phyloP scores from a whole-genome alignment of 2,329 filamentous ascomycete species.

The Botrytis byssoidea region DNA sequence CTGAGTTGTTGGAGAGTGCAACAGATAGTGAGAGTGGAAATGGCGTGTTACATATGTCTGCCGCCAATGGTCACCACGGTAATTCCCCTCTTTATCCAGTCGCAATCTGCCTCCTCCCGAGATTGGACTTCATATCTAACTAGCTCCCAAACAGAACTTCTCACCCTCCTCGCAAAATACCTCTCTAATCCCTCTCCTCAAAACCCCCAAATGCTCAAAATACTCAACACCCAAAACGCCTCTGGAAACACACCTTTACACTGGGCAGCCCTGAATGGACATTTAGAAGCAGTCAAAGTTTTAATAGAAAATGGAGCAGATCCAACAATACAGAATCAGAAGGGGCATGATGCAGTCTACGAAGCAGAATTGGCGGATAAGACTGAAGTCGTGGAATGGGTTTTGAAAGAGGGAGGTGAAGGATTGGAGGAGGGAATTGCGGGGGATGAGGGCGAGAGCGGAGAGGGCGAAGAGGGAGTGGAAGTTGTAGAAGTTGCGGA shows the following conservation, averaged over 20 bases:
- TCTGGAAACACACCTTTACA: constrained; percentile 90
- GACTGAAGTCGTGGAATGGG: constrained; percentile 59
- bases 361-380: constrained; percentile 70
- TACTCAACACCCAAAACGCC: constrained; percentile 69
- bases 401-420: constrained; percentile 43
- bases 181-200: constrained; percentile 35
- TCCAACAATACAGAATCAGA: constrained; percentile 74
- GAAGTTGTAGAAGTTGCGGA: constrained; percentile 12
- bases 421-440: constrained; percentile 40
- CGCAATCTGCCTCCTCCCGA: neutral
- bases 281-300: constrained; percentile 74
- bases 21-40: constrained; percentile 76
- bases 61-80: constrained; percentile 86
- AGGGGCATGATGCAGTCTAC: constrained; percentile 78
- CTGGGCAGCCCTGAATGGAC: constrained; percentile 89
- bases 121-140: neutral
- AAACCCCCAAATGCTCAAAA: constrained; percentile 41
- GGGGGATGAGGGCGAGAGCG: constrained; percentile 29
- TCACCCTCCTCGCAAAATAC: constrained; percentile 47
- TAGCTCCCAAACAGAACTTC: neutral
- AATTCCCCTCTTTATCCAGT: constrained; percentile 35
- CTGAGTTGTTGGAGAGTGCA: constrained; percentile 67
- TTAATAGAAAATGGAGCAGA: constrained; percentile 76
- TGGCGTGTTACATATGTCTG: constrained; percentile 82
- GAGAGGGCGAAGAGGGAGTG: constrained; percentile 26